Evolutionary conservation across 345 rosid species (phyloP), one percentile per base, ranked within the genome.

Genomic region (Heritiera littoralis): DNA sequence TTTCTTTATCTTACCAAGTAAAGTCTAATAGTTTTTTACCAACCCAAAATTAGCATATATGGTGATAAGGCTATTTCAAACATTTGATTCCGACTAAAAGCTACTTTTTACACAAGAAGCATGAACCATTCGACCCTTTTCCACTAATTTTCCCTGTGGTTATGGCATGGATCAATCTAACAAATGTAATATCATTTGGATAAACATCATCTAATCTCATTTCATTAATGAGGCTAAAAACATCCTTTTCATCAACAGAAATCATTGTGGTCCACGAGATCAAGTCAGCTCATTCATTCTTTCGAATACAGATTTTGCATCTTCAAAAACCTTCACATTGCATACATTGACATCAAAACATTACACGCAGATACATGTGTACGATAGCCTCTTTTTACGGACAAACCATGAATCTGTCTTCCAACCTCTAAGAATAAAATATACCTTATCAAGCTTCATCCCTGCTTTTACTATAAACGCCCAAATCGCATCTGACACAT

Each of bases 201-300:
- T 69, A 82, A 77, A 94, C 90, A 54, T 89, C 89, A 77, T 89
- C 90, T 78, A 82, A 72, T 82, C 90, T 83, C 98, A 95, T 95
- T 82, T 74, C 75, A 77, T 84, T 83, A 81, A 93, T 93, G 69
- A 89, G 86, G 79, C 82, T 72, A 60, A 90, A 61, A 54, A 90
- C 93, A 76, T 89, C 83, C 79, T 82, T 82, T 81, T 87, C 90
- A 79, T 87, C 68, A 7, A 87, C 66, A 8, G 95, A 86, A 66
- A 95, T 92, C 89, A 93, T 86, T 10, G 98, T 88, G 46, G 98
- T 95, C 98, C 98, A 95, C 1, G 98, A 89, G 55, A 93, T 81
- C 46, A 95, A 98, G 86, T 93, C 89, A 87, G 89, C n/a, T 85
- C 89, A 5, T 72, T 78, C 92, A 95, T 90, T 75, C 81, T 75